Base-by-base conservation (phyloP, 257 asterid genomes). In the Solanum dulcamara region DNA sequence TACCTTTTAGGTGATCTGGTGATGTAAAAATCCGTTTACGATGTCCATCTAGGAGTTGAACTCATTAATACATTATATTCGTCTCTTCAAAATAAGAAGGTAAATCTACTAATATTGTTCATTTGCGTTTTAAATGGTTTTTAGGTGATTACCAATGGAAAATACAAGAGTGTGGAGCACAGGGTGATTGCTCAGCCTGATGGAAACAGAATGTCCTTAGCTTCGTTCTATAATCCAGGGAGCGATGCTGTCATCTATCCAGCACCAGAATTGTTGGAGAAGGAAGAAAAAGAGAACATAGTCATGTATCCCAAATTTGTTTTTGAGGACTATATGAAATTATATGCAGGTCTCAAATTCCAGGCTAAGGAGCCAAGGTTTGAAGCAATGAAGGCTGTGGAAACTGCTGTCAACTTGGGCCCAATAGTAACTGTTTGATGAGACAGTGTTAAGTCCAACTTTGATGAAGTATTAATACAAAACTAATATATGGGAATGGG, bases 241-340 rank as follows among this genome's bases (percentile, higher is more conserved):
- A 88, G 91, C 60, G 95, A 92, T 71, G 95, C 94, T 9, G 90
- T 92, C 59, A 92, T 92, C 83, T 91, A 87, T 59, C 94, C 94
- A 15, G 94, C 96, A 42, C 92, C 93, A 4, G 86, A 83, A 48
- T 85, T 93, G 88, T 84, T 91, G 14, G 95, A 90, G 88, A 92
- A 90, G 59, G 92, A 88, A 71, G 88, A 88, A 13, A 83, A 87
- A 59, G 84, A 86, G 70, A 81, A 87, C 48, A 88, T 86, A 20
- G 85, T 86, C 7, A 74, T 84, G 40, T 93, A 94, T 80, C 96
- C 96, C 1, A 94, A 93, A 60, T 93, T 94, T 35, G 92, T 94
- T 84, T 94, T 94, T 60, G 94, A 91, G 48, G 98, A 94, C 89
- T 94, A 94, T 87, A 93, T 94, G 96, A 94, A 93, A 85, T 93